These are phyloP conservation scores for Calonectria ilicicola DNA, from an alignment of 2,329 filamentous ascomycete species.

Conservation along the genomic window DNA sequence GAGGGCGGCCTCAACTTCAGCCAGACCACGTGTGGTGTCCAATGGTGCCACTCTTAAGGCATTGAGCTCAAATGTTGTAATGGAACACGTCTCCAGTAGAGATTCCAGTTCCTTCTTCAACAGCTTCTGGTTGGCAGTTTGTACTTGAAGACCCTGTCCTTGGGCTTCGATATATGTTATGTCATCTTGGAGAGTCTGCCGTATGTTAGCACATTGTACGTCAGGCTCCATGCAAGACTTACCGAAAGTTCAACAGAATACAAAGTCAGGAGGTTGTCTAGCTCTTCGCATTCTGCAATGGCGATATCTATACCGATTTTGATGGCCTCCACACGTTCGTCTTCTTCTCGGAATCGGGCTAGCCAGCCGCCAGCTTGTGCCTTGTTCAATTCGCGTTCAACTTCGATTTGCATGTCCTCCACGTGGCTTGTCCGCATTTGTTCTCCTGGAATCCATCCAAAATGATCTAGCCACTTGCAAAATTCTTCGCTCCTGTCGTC, in stretches of 20 bases:
- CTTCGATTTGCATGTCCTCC: constrained; percentile 83
- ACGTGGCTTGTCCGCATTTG: constrained; percentile 80
- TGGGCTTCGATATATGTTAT: constrained; percentile 98
- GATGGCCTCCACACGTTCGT: constrained; percentile 89
- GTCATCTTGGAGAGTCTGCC: constrained; percentile 90
- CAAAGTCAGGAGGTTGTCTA: constrained; percentile 92
- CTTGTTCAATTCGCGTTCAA: constrained; percentile 89
- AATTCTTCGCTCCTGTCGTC: constrained; percentile 84
- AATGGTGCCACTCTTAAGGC: constrained; percentile 80
- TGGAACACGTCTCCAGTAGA: constrained; percentile 91
- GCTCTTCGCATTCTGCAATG: constrained; percentile 95
- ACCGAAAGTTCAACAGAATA: constrained; percentile 95
- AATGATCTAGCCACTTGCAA: constrained; percentile 83
- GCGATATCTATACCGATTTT: constrained; percentile 87
- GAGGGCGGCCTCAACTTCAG: constrained; percentile 81
- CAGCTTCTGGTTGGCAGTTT: constrained; percentile 96
- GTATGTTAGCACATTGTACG: constrained; percentile 24
- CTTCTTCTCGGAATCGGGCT: constrained; percentile 84
- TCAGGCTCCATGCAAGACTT: constrained; percentile 51
- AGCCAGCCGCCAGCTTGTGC: constrained; percentile 95
- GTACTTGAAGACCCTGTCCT: constrained; percentile 95
- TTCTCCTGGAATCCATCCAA: constrained; percentile 86
- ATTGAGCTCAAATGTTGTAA: constrained; percentile 79
- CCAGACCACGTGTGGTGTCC: constrained; percentile 76
- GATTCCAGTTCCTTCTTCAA: constrained; percentile 90